Evolutionary conservation across 306 rosid species (phyloP).

Genomic region (Acmispon strigosus): DNA sequence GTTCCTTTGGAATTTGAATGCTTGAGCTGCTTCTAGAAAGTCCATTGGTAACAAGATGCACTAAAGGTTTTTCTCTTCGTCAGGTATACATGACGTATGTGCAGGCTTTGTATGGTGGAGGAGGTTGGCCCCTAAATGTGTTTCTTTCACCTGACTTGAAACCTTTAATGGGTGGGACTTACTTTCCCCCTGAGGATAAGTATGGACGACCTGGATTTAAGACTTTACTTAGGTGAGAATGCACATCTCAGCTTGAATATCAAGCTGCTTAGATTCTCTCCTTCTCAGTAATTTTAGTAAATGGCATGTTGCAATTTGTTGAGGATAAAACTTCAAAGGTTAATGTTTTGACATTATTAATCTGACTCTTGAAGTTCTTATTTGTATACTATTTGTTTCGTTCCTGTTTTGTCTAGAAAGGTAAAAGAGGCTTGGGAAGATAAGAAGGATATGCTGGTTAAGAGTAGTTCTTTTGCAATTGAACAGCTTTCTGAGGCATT

Average conservation of each 20-base stretch:
- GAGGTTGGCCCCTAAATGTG: constrained; percentile 94
- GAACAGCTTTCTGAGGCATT: constrained; percentile 86
- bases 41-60: neutral
- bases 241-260: constrained; percentile 9
- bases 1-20: constrained; percentile 5
- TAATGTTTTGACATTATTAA: neutral
- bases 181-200: constrained; percentile 89
- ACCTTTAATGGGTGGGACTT: constrained; percentile 98
- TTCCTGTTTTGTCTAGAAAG: constrained; percentile 48
- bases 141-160: constrained; percentile 93
- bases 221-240: constrained; percentile 73
- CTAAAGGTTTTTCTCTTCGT: constrained; percentile 12
- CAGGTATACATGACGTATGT: constrained; percentile 98
- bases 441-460: constrained; percentile 65
- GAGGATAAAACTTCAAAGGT: neutral
- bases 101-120: constrained; percentile 95
- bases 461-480: constrained; percentile 81
- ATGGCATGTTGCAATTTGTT: neutral
- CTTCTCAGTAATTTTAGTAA: neutral
- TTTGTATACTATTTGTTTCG: constrained; percentile 3
- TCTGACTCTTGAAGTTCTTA: constrained; percentile 6
- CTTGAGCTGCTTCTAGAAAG: constrained; percentile 1
- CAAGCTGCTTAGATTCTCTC: neutral
- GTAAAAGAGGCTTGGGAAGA: constrained; percentile 84
- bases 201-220: constrained; percentile 85